Base-by-base conservation (phyloP, 306 rosid species). In the Prunus mira region DNA sequence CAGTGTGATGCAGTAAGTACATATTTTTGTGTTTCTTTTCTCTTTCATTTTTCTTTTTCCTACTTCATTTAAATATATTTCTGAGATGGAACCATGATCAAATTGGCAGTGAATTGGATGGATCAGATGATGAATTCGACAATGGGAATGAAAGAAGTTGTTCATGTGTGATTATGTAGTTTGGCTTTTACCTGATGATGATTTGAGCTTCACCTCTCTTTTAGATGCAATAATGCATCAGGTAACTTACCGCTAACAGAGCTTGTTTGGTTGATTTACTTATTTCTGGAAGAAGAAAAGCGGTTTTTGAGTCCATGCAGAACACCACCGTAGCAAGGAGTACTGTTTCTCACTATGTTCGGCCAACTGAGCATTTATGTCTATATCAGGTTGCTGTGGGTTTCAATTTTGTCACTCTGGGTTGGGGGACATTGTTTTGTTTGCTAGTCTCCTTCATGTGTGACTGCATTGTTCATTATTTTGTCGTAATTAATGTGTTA, bases 61-160 rank as follows among this genome's bases (percentile, higher is more conserved):
- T 62, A 51, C 74, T 5, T 66, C 4, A 3, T 62, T 50, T 61
- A 65, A 66, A 34, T 81, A 74, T 61, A 77, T 75, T 76, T 54
- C 75, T 87, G 82, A 76, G 46, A 62, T 88, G 81, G n/a, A 80
- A 72, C 65, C 74, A 47, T 71, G 65, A 69, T 82, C 65, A 75
- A 67, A 71, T 73, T 87, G 79, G 91, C 97, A 93, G 98, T 74
- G 98, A 93, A 83, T 80, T 12, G 34, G 92, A 93, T 71, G 91
- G 87, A 80, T 89, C 97, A 19, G 98, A 93, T 61, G 94, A 93
- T 38, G 98, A 91, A 73, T 86, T 86, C 76, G 96, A 88, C 66
- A 83, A 80, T 63, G 92, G 97, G 83, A 90, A 80, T 73, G 93
- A 85, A 88, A 88, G 91, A 89, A 77, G 86, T 58, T 93, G 98